Evolutionary conservation across 2,329 filamentous ascomycete genomes (phyloP), one percentile per base, ranked within the genome.

Genomic region (Claviceps monticola): DNA sequence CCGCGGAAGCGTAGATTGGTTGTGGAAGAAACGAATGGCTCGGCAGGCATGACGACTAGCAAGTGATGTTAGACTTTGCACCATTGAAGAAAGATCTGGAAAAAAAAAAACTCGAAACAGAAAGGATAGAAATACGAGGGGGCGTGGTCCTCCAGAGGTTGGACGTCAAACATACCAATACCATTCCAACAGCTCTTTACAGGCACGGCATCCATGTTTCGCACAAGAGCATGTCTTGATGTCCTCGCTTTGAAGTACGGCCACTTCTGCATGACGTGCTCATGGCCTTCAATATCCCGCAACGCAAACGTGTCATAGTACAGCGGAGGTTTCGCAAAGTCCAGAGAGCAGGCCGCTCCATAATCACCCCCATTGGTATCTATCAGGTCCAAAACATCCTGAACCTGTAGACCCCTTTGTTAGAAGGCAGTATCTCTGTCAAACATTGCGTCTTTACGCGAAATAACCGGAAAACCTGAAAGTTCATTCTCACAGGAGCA

Each of bases 281-380:
- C 68, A 46, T 72, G 62, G 3, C 79, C 79, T 3, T 68, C 62
- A 5, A 64, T 66, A 56, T 83, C 80, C 4, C 79, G 69, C 29
- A 82, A 65, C 17, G 79, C 80, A 62, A 83, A 83, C 0, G 80
- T 82, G 58, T 83, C 80, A 63, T 83, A 83, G 60, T 77, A 77
- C 2, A 66, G 57, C 1, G 75, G 74, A 6, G 73, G 72, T 26
- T 73, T 69, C 1, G 72, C 65, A 57, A 82, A 83, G 59, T 83
- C 80, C 50, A 83, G 64, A 0, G 79, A 74, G 64, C 80, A 84
- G 4, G 78, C 80, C 6, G 80, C 79, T 19, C 77, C 79, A 57
- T 81, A 84, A 19, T 75, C 62, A 16, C 79, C 79, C 23, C 68
- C 69, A 42, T 78, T 75, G 5, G 80, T 84, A 52, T 73, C 67